Conservation (phyloP, 805 yeast genomes). For the Cyberlindnera subsufficiens region DNA sequence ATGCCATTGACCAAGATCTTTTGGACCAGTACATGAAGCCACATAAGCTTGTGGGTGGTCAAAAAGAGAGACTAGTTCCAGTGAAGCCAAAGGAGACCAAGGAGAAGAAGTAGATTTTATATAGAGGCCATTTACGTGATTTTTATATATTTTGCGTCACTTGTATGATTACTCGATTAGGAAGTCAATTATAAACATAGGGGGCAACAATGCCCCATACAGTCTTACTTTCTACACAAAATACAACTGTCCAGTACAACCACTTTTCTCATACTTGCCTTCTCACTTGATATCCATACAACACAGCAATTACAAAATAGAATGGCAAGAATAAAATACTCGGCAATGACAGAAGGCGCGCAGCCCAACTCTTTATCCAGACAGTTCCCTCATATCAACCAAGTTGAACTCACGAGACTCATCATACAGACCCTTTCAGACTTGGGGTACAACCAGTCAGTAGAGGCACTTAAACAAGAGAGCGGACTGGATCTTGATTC, state of each 20-base stretch:
- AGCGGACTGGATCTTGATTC: slow-evolving; percentile 37
- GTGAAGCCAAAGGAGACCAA: slow-evolving; percentile 42
- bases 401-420: slow-evolving; percentile 38
- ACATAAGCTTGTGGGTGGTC: slow-evolving; percentile 73
- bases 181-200: background rate
- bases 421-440: slow-evolving; percentile 45
- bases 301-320: background rate
- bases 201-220: background rate
- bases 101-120: slow-evolving; percentile 1
- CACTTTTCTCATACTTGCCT: background rate
- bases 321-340: background rate
- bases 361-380: background rate
- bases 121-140: background rate
- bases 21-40: slow-evolving; percentile 75
- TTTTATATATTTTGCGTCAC: background rate
- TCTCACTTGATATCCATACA: background rate
- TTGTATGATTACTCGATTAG: background rate
- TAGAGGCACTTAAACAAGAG: slow-evolving; percentile 35
- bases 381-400: slow-evolving; percentile 20
- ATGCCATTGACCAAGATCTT: slow-evolving; percentile 52
- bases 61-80: slow-evolving; percentile 67
- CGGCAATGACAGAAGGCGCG: slow-evolving; percentile 1
- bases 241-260: background rate
- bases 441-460: slow-evolving; percentile 38
- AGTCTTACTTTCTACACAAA: background rate